Evolutionary conservation across 179 eudicot species (phyloP).

Genomic region (Kewa caespitosa): DNA sequence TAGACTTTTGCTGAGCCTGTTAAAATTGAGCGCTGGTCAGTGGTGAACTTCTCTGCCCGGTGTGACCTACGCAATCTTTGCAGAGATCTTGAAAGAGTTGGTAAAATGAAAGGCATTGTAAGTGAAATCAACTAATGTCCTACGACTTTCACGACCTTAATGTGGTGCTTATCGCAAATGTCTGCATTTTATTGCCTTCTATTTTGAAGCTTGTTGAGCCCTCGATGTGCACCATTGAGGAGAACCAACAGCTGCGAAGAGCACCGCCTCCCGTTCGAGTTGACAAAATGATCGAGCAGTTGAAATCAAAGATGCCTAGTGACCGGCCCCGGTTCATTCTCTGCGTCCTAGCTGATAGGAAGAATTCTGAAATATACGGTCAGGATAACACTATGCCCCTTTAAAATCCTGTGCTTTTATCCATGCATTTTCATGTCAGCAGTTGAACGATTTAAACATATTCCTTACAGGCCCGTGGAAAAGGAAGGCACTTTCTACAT

Average conservation of each 20-base stretch:
- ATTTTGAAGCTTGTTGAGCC: neutral
- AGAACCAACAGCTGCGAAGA: neutral
- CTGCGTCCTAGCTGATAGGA: conserved; percentile 16
- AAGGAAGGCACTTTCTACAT: conserved; percentile 12
- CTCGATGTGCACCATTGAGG: conserved; percentile 8
- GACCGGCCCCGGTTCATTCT: conserved; percentile 3
- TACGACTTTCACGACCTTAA: neutral
- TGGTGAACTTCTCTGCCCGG: conserved; percentile 13
- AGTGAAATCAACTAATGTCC: neutral
- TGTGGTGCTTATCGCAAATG: neutral
- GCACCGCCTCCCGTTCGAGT: conserved; percentile 16
- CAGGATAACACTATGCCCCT: neutral
- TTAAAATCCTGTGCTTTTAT: neutral
- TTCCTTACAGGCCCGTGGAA: conserved; percentile 17
- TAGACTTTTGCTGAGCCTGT: conserved; percentile 8
- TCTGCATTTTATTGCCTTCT: neutral
- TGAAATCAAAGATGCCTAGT: neutral
- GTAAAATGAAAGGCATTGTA: conserved; percentile 12
- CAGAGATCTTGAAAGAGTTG: neutral
- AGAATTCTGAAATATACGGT: conserved; percentile 14
- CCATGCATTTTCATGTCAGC: neutral
- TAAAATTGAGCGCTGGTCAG: neutral
- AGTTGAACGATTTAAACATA: neutral
- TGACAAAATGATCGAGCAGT: neutral
- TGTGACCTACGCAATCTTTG: conserved; percentile 1